Conservation (phyloP, 176 grass and related monocot genomes). For the Avena insularis region DNA sequence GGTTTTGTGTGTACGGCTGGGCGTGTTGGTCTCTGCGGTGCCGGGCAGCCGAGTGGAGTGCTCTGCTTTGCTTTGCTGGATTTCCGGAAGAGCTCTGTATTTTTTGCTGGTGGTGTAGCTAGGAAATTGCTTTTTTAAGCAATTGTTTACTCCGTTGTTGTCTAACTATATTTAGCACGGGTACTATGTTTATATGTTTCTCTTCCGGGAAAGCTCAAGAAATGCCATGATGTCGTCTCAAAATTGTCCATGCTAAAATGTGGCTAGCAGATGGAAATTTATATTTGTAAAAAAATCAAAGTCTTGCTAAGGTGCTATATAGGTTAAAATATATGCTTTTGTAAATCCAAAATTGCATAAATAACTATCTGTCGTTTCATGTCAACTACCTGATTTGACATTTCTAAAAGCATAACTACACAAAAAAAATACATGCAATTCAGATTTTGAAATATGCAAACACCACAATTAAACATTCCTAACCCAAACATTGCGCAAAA, state of each 20-base stretch:
- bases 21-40: not conserved
- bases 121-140: not conserved
- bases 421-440: not conserved
- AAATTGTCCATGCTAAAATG: too few relatives aligned
- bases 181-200: not conserved
- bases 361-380: not conserved
- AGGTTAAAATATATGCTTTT: too few relatives aligned
- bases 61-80: not conserved
- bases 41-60: not conserved
- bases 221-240: too few relatives aligned
- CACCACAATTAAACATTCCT: not conserved
- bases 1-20: slow-evolving; percentile 30
- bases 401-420: not conserved
- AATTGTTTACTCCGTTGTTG: not conserved
- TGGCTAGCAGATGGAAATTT: too few relatives aligned
- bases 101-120: not conserved
- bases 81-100: not conserved
- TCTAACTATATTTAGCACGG: not conserved
- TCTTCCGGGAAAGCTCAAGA: not conserved
- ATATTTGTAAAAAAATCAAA: too few relatives aligned
- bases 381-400: too few relatives aligned
- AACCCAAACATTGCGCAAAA: not conserved
- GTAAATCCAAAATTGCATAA: not conserved
- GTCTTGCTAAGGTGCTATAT: too few relatives aligned
- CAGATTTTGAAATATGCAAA: accelerated